Base-by-base conservation (phyloP, 176 grass and related monocot species). In the Tillandsia leiboldiana region DNA sequence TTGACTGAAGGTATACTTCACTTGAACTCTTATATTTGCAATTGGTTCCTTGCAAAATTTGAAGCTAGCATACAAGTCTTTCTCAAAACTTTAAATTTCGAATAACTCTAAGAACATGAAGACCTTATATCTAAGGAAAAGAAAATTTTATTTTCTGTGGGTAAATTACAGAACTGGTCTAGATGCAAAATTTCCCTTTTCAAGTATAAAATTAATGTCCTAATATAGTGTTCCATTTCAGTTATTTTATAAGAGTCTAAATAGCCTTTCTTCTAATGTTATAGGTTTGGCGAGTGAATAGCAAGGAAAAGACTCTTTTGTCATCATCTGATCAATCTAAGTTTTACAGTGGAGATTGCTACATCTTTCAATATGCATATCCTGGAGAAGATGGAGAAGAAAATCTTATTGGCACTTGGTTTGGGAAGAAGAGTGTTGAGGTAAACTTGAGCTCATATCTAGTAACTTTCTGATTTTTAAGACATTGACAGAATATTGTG, bases 281-380 rank as follows among this genome's bases (percentile, higher is more conserved):
- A 47, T 70, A 99, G 94, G 94, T 90, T 70, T 99, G 94, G 94
- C 87, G 84, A 27, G 70, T 99, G 28, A 90, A 99, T 77, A 84
- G 85, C 28, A 86, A 84, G 11, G 84, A 93, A 64, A 99, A 99
- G 70, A 76, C 67, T 70, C 85, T 92, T 57, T 82, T 99, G 65
- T 83, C 89, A 66, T 85, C 91, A 77, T 87, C 87, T 22, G 89
- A 99, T 66, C 94, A 99, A 83, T 90, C 83, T 86, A 99, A 90
- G 81, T 99, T 99, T 84, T 97, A 86, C 66, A 92, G 84, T 81
- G 94, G 94, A 63, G 94, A 97, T 71, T 97, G 94, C 67, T 92
- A 93, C 75, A 87, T 97, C 15, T 97, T 97, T 77, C 94, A 90
- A 85, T 97, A 97, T 83, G 87, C 77, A 74, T 97, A 97, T 78